These are phyloP conservation scores for Vaccinium corymbosum DNA, from an alignment of 148 eudicot genomes.

Conservation along the genomic window DNA sequence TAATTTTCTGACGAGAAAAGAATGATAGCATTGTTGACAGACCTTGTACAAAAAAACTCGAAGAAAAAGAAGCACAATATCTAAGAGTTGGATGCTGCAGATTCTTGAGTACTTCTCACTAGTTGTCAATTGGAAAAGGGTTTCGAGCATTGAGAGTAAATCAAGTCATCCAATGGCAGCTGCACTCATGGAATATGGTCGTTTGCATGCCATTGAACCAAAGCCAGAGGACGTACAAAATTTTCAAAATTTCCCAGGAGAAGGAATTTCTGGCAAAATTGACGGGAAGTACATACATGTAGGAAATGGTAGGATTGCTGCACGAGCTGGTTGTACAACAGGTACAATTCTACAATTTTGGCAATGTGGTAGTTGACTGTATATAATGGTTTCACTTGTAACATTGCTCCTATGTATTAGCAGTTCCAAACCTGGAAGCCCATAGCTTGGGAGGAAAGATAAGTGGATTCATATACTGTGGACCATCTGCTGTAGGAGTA, in stretches of 20 bases:
- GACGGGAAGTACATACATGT: constrained; percentile 62
- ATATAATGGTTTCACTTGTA: background rate
- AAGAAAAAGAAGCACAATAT: background rate
- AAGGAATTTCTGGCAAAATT: constrained; percentile 76
- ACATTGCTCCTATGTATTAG: background rate
- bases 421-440: background rate
- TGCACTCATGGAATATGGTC: constrained; percentile 64
- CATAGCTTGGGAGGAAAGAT: background rate
- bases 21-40: background rate
- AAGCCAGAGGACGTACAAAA: constrained; percentile 71
- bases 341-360: constrained; percentile 27
- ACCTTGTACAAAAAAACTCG: background rate
- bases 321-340: constrained; percentile 56
- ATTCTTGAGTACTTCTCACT: background rate
- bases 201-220: constrained; percentile 44
- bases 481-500: background rate
- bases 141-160: constrained; percentile 86
- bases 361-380: background rate
- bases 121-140: constrained; percentile 35
- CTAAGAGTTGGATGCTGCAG: background rate
- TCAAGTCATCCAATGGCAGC: constrained; percentile 94
- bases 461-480: background rate
- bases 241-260: constrained; percentile 84
- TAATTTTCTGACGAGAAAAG: background rate
- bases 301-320: constrained; percentile 65